Evolutionary conservation across 129 eudicot species (phyloP).

Genomic region (Mikania micrantha): DNA sequence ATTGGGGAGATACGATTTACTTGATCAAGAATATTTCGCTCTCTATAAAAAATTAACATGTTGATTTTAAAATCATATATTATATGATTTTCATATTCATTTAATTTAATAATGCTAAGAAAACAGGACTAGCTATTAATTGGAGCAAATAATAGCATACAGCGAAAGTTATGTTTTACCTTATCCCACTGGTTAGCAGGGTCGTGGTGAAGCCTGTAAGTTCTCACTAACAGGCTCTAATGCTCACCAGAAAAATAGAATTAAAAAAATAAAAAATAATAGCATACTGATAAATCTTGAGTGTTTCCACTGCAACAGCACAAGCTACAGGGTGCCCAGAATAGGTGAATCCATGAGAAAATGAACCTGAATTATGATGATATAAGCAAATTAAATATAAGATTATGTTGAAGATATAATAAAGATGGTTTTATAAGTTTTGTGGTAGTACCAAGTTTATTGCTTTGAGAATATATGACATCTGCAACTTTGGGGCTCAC

Average conservation of each 20-base stretch:
- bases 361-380: conserved; percentile 44
- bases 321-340: conserved; percentile 97
- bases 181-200: too few species aligned
- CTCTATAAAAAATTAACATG: conserved; percentile 28
- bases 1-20: conserved; percentile 56
- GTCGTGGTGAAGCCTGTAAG: too few species aligned
- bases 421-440: background rate
- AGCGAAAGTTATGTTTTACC: too few species aligned
- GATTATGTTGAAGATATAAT: background rate
- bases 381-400: background rate
- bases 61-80: background rate
- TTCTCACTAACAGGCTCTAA: too few species aligned
- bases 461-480: conserved; percentile 88
- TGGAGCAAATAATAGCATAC: background rate
- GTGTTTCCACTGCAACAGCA: conserved; percentile 90
- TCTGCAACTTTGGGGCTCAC: conserved; percentile 73
- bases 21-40: conserved; percentile 60
- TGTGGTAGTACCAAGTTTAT: conserved; percentile 60
- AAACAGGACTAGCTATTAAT: background rate
- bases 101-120: background rate
- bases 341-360: conserved; percentile 92
- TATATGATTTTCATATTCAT: background rate
- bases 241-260: too few species aligned
- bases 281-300: conserved; percentile 82
- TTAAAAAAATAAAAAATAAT: too few species aligned